Conservation (phyloP, 495 filamentous ascomycete genomes). For the Hypoxylon intermedium region DNA sequence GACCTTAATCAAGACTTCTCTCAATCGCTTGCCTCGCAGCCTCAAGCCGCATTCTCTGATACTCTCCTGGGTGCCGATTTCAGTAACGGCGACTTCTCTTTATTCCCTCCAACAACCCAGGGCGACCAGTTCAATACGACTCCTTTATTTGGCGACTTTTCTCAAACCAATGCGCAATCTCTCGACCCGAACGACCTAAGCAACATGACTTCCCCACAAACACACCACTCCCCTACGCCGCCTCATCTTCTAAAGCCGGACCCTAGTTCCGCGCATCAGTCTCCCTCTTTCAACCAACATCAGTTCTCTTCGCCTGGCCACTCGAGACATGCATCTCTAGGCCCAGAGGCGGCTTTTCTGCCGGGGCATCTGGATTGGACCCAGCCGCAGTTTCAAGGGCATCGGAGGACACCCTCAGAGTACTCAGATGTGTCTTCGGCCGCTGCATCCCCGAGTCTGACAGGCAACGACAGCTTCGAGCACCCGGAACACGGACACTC, state of each 20-base stretch:
- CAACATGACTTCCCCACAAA: constrained; percentile 73
- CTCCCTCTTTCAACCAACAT: constrained; percentile 64
- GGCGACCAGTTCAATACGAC: constrained; percentile 54
- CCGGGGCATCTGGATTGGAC: constrained; percentile 75
- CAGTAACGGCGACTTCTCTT: constrained; percentile 57
- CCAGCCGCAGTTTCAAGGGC: constrained; percentile 75
- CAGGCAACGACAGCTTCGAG: constrained; percentile 82
- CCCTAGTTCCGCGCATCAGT: constrained; percentile 63
- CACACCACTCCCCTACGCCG: constrained; percentile 65
- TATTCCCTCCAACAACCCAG: constrained; percentile 53
- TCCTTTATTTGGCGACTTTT: constrained; percentile 58
- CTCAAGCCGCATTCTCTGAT: constrained; percentile 45
- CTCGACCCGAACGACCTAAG: constrained; percentile 64
- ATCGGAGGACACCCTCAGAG: constrained; percentile 86
- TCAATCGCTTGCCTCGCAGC: constrained; percentile 46
- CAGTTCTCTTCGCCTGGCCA: constrained; percentile 63
- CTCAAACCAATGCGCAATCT: constrained; percentile 60
- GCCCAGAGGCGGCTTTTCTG: constrained; percentile 76
- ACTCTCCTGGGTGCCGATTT: constrained; percentile 52
- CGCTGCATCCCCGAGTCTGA: constrained; percentile 79
- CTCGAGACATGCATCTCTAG: constrained; percentile 81
- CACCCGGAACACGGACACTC: constrained; percentile 74
- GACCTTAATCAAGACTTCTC: constrained; percentile 51
- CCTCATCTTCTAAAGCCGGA: constrained; percentile 74
- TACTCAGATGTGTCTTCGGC: constrained; percentile 86